Base-by-base conservation (phyloP, 371 early-diverging fungal species). In the Apophysomyces elegans region DNA sequence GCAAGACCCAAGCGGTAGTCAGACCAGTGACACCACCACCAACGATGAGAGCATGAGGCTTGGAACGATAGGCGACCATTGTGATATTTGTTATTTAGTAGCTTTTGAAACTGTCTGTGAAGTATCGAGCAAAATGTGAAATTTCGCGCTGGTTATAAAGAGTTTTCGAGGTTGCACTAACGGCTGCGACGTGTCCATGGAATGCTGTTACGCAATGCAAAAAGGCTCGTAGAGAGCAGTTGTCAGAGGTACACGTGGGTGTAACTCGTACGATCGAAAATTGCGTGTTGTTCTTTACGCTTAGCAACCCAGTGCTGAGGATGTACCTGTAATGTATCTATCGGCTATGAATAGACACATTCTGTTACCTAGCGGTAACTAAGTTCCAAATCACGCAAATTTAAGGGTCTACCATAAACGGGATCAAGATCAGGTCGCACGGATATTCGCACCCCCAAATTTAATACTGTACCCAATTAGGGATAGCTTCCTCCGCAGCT, bases 31-130 rank as follows among this genome's bases (percentile, higher is more conserved):
- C 54, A 50, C 54, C 54, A 50, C 54, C 54, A 50, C 54, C 54
- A 26, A 50, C 54, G 54, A 50, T 50, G 54, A 50, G 54, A 50
- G 54, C 54, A 50, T 50, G 54, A 50, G 54, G 54, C 54, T 50
- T 50, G 54, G 54, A 50, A 11, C 2, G 54, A 50, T 50, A 50
- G 35, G 54, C 54, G 21, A 50, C 54, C 54, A 50, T 50, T 50
- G 54, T 50, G 54, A 50, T n/a, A 18, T 21, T 5, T 50, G n/a
- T 9, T 50, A 11, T 18, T 7, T 1, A 21, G 54, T 50, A 21
- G 54, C 21, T 50, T 16, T 50, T 50, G 46, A 45, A 26, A 26
- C 32, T 26, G 32, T 26, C 32, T 26, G 54, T 21, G 54, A 50
- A 21, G 54, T 50, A 50, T 50, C 54, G 54, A 50, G 5, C 54